phyloP scores from a whole-genome alignment of 1,284 basidiomycete species.

The Apiotrichum akiyoshidainum region DNA sequence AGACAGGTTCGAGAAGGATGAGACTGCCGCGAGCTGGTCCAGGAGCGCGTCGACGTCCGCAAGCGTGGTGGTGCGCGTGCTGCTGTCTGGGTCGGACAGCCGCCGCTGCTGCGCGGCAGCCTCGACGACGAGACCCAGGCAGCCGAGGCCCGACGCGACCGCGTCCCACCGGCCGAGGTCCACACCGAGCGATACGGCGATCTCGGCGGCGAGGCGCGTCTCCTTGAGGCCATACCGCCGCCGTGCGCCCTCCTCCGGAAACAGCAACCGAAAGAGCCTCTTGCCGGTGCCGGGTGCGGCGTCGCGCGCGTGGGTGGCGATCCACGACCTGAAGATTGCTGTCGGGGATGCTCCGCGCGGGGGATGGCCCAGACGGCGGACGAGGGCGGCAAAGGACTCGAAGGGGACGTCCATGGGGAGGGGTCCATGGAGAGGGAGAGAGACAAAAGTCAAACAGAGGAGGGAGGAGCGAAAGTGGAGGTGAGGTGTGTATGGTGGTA shows the following conservation, averaged over 20 bases:
- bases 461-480: no score
- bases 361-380: conserved; percentile 39
- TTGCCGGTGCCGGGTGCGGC: conserved; percentile 29
- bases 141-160: conserved; percentile 56
- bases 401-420: no score
- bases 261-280: conserved; percentile 66
- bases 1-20: conserved; percentile 58
- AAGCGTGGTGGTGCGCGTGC: conserved; percentile 27
- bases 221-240: conserved; percentile 74
- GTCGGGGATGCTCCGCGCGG: conserved; percentile 21
- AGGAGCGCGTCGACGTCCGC: conserved; percentile 62
- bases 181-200: conserved; percentile 58
- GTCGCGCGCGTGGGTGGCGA: conserved; percentile 29
- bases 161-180: conserved; percentile 57
- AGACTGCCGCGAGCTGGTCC: conserved; percentile 67
- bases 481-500: no score
- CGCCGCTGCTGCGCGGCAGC: conserved; percentile 44
- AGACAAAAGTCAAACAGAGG: no score
- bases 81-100: not conserved
- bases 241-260: conserved; percentile 69
- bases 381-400: conserved; percentile 27
- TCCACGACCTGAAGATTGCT: conserved; percentile 42
- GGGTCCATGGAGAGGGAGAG: no score
- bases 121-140: conserved; percentile 65
- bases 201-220: conserved; percentile 57